These are phyloP conservation scores for Aureobasidium sp. DNA, from an alignment of 2,329 filamentous ascomycete species.

Conservation along the genomic window DNA sequence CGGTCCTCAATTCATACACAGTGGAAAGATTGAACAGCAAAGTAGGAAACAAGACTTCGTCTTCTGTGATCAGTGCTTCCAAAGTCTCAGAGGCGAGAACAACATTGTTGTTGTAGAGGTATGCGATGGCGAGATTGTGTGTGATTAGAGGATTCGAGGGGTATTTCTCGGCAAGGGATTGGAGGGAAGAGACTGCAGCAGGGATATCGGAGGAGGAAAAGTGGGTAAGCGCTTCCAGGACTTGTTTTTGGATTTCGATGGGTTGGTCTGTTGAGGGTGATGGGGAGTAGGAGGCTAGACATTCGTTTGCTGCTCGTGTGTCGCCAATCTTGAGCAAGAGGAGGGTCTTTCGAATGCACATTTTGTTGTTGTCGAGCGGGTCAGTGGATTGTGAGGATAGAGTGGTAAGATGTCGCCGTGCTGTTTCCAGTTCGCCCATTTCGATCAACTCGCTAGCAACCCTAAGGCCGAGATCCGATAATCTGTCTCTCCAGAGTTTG, in stretches of 20 bases:
- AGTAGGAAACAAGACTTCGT: conserved; percentile 54
- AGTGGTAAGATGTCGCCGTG: conserved; percentile 57
- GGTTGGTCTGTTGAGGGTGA: background rate
- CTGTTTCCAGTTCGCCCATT: conserved; percentile 82
- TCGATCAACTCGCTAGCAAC: conserved; percentile 64
- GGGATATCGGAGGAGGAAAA: conserved; percentile 73
- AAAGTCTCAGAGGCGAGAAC: conserved; percentile 62
- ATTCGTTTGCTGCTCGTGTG: conserved; percentile 36
- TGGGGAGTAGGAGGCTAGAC: conserved; percentile 28
- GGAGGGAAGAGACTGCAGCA: conserved; percentile 58
- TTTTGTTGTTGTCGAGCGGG: conserved; percentile 17
- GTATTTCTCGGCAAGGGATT: conserved; percentile 40
- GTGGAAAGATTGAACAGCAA: conserved; percentile 85
- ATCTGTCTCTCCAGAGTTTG: conserved; percentile 63
- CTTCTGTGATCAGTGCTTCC: conserved; percentile 49
- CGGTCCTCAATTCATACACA: conserved; percentile 85
- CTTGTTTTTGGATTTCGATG: background rate
- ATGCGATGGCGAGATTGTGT: conserved; percentile 77
- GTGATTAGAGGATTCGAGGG: conserved; percentile 60
- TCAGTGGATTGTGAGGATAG: background rate
- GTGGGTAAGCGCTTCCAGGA: conserved; percentile 60
- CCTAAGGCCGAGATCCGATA: conserved; percentile 66
- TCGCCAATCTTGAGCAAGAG: conserved; percentile 77
- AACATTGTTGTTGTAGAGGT: conserved; percentile 75
- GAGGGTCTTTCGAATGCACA: conserved; percentile 47